Evolutionary conservation across 2,329 filamentous ascomycete genomes (phyloP).

Genomic region (Scytalidium sp.): DNA sequence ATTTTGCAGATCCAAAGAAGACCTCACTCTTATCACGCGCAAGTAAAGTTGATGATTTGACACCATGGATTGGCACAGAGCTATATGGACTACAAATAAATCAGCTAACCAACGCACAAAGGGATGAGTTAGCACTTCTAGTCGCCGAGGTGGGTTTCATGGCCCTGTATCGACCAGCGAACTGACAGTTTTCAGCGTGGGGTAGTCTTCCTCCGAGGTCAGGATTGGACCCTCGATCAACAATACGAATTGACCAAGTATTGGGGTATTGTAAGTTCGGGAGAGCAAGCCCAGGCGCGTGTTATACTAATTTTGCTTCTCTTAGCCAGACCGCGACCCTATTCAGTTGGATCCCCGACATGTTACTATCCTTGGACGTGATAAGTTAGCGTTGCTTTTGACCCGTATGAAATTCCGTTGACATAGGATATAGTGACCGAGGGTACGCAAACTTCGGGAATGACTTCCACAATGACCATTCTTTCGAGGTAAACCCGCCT

Average conservation of each 20-base stretch:
- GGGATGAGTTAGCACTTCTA: slow-evolving; percentile 48
- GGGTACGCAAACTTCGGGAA: neutral
- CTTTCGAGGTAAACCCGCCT: slow-evolving; percentile 54
- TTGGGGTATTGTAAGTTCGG: slow-evolving; percentile 51
- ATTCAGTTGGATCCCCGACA: neutral
- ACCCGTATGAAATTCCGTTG: slow-evolving; percentile 4
- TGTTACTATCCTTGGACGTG: neutral
- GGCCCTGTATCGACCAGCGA: neutral
- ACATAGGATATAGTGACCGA: neutral
- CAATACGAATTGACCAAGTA: slow-evolving; percentile 49
- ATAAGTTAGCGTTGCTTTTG: slow-evolving; percentile 23
- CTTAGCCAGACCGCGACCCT: neutral
- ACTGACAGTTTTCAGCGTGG: slow-evolving; percentile 45
- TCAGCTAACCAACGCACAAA: slow-evolving; percentile 38
- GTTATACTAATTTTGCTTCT: neutral
- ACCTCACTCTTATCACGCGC: slow-evolving; percentile 48
- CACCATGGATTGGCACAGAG: slow-evolving; percentile 34
- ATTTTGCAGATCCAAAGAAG: slow-evolving; percentile 51
- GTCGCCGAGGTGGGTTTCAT: neutral
- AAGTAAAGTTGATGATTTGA: slow-evolving; percentile 53
- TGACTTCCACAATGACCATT: slow-evolving; percentile 37
- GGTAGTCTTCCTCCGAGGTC: slow-evolving; percentile 55
- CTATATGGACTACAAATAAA: slow-evolving; percentile 41
- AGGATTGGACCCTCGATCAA: slow-evolving; percentile 50
- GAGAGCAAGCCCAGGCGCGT: slow-evolving; percentile 30